Evolutionary conservation across 2,329 filamentous ascomycete genomes (phyloP).

Genomic region (Aspergillus texensis): DNA sequence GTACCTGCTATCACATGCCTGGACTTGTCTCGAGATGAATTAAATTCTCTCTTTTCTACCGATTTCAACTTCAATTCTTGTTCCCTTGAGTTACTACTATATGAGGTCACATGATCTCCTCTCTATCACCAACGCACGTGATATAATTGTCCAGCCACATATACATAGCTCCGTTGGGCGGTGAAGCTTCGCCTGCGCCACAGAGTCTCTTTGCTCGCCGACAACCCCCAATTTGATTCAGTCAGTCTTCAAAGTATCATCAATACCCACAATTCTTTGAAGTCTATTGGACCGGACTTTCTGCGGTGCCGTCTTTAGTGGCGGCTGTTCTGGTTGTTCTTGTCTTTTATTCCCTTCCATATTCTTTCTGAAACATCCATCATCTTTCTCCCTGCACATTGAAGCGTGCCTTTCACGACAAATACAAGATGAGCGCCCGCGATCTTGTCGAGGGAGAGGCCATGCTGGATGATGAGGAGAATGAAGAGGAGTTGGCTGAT

Average conservation of each 20-base stretch:
- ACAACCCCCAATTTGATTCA: not conserved
- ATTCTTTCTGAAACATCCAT: not conserved
- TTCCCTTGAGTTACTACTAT: not conserved
- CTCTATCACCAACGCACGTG: not conserved
- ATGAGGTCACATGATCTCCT: not conserved
- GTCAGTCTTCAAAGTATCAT: not conserved
- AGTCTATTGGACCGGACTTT: not conserved
- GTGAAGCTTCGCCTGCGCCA: slow-evolving; percentile 2
- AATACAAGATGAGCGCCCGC: slow-evolving; percentile 57
- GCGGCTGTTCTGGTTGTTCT: not conserved
- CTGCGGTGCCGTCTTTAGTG: not conserved
- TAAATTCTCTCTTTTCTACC: not conserved
- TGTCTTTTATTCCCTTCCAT: not conserved
- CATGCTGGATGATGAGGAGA: slow-evolving; percentile 80
- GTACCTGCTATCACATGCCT: not conserved
- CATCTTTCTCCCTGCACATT: slow-evolving; percentile 6
- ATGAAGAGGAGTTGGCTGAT: slow-evolving; percentile 81
- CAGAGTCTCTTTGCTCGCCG: not conserved
- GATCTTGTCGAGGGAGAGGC: slow-evolving; percentile 84
- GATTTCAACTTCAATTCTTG: not conserved
- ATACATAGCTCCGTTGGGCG: not conserved
- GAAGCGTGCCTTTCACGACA: slow-evolving; percentile 5
- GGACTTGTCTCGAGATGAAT: not conserved
- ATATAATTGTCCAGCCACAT: not conserved
- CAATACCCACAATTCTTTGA: not conserved